These are phyloP conservation scores for Rhizopus delemar DNA, from an alignment of 371 early-diverging fungal species.

Conservation along the genomic window DNA sequence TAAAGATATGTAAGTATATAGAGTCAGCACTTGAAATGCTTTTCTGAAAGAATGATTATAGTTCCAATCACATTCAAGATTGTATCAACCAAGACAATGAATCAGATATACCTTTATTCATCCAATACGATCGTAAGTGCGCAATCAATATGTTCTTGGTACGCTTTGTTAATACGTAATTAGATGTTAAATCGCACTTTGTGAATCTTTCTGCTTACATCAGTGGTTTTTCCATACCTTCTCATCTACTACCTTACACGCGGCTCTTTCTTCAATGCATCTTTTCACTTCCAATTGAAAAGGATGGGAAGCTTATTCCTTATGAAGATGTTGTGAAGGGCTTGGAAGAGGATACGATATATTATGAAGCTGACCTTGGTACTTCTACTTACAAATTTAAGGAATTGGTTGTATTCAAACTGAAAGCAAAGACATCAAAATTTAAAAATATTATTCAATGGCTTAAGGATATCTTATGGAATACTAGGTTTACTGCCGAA, in stretches of 20 bases:
- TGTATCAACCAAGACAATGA: constrained; percentile 51
- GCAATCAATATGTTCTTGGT: not conserved
- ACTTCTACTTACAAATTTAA: constrained; percentile 46
- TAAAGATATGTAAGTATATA: constrained; percentile 42
- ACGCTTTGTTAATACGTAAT: not conserved
- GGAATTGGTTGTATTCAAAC: constrained; percentile 49
- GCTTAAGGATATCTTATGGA: constrained; percentile 64
- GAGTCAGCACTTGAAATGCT: not conserved
- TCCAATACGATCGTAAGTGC: constrained; percentile 65
- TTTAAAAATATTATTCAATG: constrained; percentile 59
- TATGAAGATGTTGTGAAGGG: constrained; percentile 66
- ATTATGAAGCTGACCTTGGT: constrained; percentile 54
- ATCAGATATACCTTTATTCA: constrained; percentile 60
- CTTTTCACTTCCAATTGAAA: constrained; percentile 58
- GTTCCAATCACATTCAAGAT: constrained; percentile 55
- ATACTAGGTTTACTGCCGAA: constrained; percentile 61
- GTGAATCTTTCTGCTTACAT: constrained; percentile 55
- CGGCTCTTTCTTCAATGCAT: constrained; percentile 60
- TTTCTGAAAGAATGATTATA: constrained; percentile 8
- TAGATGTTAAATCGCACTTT: constrained; percentile 66
- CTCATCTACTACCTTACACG: constrained; percentile 58
- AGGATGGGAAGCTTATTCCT: constrained; percentile 38
- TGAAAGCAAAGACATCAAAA: constrained; percentile 57
- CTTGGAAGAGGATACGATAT: constrained; percentile 60
- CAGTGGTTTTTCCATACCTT: constrained; percentile 50